phyloP scores from a whole-genome alignment of 768 basidiomycete genomes.

The Neoboletus brunneissimus region DNA sequence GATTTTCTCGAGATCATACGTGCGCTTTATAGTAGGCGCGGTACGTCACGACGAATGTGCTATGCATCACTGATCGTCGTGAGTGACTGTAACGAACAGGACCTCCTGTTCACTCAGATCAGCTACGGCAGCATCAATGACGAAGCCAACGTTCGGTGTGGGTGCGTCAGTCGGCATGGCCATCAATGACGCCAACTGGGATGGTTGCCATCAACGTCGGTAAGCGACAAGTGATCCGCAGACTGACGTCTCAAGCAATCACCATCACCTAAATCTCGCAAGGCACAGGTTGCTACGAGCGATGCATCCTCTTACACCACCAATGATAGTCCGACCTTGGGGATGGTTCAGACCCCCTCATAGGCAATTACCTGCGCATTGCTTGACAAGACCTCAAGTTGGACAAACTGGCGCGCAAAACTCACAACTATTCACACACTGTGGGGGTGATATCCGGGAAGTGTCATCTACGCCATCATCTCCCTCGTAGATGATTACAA shows the following conservation, averaged over 20 bases:
- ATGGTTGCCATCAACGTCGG: conserved; percentile 22
- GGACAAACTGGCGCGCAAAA: not conserved
- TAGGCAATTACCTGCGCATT: not conserved
- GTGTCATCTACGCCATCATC: conserved; percentile 19
- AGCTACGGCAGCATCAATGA: conserved; percentile 24
- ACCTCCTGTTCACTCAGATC: conserved; percentile 9
- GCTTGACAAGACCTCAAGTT: not conserved
- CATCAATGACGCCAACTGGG: conserved; percentile 17
- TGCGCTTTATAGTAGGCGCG: not conserved
- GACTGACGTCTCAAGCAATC: not conserved
- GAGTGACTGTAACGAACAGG: not conserved
- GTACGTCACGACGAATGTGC: not conserved
- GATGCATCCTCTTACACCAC: conserved; percentile 19
- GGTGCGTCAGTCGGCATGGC: conserved; percentile 15
- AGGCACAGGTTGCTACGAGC: conserved; percentile 20
- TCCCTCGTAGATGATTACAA: conserved; percentile 14
- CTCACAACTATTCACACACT: not conserved
- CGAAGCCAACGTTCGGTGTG: conserved; percentile 13
- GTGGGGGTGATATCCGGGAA: not conserved
- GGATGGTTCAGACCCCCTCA: conserved; percentile 17
- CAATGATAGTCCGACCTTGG: conserved; percentile 18
- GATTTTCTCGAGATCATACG: not conserved
- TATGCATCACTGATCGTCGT: not conserved
- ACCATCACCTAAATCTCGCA: not conserved
- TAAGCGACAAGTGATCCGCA: not conserved